A percentile compares a stretch with the other conserved stretches of the same genome.
Conservation (phyloP, 2,329 filamentous ascomycete species). For the Mycosphaerella sp. region DNA sequence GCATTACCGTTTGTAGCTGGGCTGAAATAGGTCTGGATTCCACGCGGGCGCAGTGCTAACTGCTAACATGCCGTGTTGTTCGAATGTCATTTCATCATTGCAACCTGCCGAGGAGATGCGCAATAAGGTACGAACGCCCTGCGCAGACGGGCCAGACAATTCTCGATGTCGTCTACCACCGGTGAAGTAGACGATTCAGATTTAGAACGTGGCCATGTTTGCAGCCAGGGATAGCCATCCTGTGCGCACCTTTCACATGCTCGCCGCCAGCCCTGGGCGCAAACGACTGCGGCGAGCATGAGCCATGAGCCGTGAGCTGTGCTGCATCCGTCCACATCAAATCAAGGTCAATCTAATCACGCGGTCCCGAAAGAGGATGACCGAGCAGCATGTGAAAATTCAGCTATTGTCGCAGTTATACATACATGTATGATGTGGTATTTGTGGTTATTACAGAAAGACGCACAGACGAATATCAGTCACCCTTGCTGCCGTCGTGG, state of each 20-base stretch:
- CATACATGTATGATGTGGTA: too few relatives aligned
- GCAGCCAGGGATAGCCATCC: not conserved
- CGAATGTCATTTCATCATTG: not conserved
- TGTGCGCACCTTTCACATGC: not conserved
- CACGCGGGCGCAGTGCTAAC: not conserved
- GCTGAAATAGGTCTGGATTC: slow-evolving; percentile 6
- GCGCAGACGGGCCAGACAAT: not conserved
- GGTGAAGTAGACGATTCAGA: too few relatives aligned
- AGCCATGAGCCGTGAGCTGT: not conserved
- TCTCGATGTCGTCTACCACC: too few relatives aligned
- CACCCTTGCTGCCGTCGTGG: too few relatives aligned
- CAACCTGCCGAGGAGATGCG: not conserved
- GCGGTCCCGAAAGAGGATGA: not conserved
- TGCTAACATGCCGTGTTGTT: not conserved
- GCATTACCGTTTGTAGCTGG: slow-evolving; percentile 8
- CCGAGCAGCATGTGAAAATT: not conserved
- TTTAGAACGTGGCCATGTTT: not conserved
- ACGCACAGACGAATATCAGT: too few relatives aligned
- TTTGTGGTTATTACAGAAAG: too few relatives aligned
- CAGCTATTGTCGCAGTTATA: slow-evolving; percentile 1
- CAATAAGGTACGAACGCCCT: not conserved
- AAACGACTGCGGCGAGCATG: not conserved
- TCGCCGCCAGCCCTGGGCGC: not conserved
- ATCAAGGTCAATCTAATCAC: not conserved
- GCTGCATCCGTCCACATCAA: not conserved